Evolutionary conservation across 2,329 filamentous ascomycete genomes (phyloP).

Genomic region (Plectosphaerella plurivora): DNA sequence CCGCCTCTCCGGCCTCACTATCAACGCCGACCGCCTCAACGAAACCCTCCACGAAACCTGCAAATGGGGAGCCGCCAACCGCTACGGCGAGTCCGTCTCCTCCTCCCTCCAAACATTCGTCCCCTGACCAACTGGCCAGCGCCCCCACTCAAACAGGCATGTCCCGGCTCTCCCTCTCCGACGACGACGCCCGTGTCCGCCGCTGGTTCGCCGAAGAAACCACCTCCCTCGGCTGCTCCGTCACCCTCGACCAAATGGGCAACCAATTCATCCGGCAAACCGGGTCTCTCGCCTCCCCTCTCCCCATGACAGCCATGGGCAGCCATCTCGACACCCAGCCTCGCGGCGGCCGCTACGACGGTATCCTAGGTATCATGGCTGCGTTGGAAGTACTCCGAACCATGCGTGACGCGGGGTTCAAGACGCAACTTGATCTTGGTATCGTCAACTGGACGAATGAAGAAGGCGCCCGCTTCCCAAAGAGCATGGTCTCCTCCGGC

Average conservation of each 20-base stretch:
- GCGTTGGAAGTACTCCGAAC: conserved; percentile 69
- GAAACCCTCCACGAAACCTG: conserved; percentile 25
- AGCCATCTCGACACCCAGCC: conserved; percentile 66
- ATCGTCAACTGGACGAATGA: conserved; percentile 81
- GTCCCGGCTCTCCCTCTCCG: conserved; percentile 67
- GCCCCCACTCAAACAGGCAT: conserved; percentile 61
- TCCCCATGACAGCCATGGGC: conserved; percentile 63
- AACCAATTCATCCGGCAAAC: conserved; percentile 74
- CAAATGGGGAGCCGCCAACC: conserved; percentile 25
- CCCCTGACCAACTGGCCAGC: conserved; percentile 5
- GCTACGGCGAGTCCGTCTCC: conserved; percentile 21
- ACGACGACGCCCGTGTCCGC: conserved; percentile 66
- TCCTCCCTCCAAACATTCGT: neutral
- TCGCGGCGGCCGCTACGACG: conserved; percentile 66
- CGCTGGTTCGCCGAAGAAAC: conserved; percentile 71
- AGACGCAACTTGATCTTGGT: conserved; percentile 68
- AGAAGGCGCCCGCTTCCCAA: conserved; percentile 76
- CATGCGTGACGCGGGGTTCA: conserved; percentile 61
- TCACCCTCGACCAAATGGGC: conserved; percentile 70
- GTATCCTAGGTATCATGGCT: conserved; percentile 69
- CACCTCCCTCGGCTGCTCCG: conserved; percentile 58
- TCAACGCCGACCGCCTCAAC: conserved; percentile 21
- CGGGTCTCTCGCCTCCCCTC: conserved; percentile 47
- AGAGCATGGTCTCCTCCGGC: conserved; percentile 68
- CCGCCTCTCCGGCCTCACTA: conserved; percentile 14